Conservation (phyloP, 2,329 filamentous ascomycete species). For the Chrysoporthe austroafricana region DNA sequence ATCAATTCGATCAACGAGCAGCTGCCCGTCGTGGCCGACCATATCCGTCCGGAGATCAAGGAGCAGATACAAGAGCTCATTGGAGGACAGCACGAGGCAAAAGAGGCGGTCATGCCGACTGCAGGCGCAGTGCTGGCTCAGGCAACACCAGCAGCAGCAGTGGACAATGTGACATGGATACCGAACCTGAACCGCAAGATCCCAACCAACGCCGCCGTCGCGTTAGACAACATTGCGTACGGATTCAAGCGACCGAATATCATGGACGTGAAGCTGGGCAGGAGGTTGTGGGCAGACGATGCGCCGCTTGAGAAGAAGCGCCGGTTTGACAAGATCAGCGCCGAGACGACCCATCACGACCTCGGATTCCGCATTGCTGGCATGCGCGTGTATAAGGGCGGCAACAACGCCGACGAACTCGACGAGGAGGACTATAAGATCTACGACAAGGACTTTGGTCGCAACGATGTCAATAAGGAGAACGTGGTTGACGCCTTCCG, state of each 20-base stretch:
- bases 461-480: slow-evolving; percentile 52
- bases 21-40: slow-evolving; percentile 48
- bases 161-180: slow-evolving; percentile 45
- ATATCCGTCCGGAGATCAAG: slow-evolving; percentile 47
- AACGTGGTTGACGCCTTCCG: slow-evolving; percentile 60
- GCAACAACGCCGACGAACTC: slow-evolving; percentile 53
- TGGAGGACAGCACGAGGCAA: slow-evolving; percentile 22
- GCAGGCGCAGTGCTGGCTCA: slow-evolving; percentile 21
- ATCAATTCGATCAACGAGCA: slow-evolving; percentile 54
- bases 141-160: slow-evolving; percentile 4
- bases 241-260: slow-evolving; percentile 88
- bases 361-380: slow-evolving; percentile 67
- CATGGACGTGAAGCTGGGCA: slow-evolving; percentile 89
- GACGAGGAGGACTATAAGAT: slow-evolving; percentile 60
- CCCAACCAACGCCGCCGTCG: slow-evolving; percentile 77
- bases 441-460: slow-evolving; percentile 68
- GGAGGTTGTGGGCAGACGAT: slow-evolving; percentile 81
- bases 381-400: slow-evolving; percentile 66
- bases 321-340: slow-evolving; percentile 63
- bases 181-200: slow-evolving; percentile 64
- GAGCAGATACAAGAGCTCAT: slow-evolving; percentile 39
- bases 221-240: slow-evolving; percentile 80
- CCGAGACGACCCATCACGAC: slow-evolving; percentile 62
- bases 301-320: slow-evolving; percentile 62
- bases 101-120: slow-evolving; percentile 25